Percentiles rank a stretch among this genome's conserved stretches.
Conservation (phyloP, 1,139 yeast genomes). For the Hanseniaspora gamundiae region DNA sequence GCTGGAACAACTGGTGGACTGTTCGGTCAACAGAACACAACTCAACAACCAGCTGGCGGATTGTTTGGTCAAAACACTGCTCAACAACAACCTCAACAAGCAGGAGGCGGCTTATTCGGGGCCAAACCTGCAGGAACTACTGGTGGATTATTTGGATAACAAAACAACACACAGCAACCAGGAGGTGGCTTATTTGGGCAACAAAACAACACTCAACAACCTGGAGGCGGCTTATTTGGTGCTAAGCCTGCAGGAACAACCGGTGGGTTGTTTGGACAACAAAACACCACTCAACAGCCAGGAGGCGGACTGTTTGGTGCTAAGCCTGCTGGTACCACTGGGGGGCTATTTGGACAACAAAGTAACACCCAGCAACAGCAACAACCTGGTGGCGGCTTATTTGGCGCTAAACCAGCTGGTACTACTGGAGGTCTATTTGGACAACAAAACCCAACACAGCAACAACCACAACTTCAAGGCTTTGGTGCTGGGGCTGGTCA, state of each 20-base stretch:
- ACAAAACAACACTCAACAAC: slow-evolving; percentile 10
- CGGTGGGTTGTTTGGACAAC: slow-evolving; percentile 24
- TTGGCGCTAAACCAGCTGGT: slow-evolving; percentile 21
- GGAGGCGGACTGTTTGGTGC: slow-evolving; percentile 25
- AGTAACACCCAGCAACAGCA: slow-evolving; percentile 21
- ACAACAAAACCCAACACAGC: slow-evolving; percentile 15
- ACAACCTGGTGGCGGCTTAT: slow-evolving; percentile 17
- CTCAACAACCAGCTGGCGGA: slow-evolving; percentile 16
- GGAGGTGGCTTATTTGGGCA: slow-evolving; percentile 26
- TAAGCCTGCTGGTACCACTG: slow-evolving; percentile 12
- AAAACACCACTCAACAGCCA: slow-evolving; percentile 12
- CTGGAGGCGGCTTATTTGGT: slow-evolving; percentile 25
- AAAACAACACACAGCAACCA: slow-evolving; percentile 11
- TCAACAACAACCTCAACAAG: slow-evolving; percentile 11
- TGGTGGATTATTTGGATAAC: slow-evolving; percentile 29
- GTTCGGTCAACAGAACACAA: slow-evolving; percentile 17
- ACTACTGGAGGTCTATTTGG: slow-evolving; percentile 25
- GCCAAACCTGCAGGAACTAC: slow-evolving; percentile 9
- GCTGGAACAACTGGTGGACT: slow-evolving; percentile 15
- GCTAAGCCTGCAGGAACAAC: slow-evolving; percentile 16
- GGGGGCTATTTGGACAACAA: slow-evolving; percentile 24
- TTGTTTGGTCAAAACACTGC: slow-evolving; percentile 16
- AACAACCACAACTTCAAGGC: slow-evolving; percentile 9
- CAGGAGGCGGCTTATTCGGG: slow-evolving; percentile 24
- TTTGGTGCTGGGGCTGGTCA: not conserved